Evolutionary conservation across 495 filamentous ascomycete species (phyloP), one percentile per base, ranked within the genome.

Genomic region (Hyaloscypha finlandica): DNA sequence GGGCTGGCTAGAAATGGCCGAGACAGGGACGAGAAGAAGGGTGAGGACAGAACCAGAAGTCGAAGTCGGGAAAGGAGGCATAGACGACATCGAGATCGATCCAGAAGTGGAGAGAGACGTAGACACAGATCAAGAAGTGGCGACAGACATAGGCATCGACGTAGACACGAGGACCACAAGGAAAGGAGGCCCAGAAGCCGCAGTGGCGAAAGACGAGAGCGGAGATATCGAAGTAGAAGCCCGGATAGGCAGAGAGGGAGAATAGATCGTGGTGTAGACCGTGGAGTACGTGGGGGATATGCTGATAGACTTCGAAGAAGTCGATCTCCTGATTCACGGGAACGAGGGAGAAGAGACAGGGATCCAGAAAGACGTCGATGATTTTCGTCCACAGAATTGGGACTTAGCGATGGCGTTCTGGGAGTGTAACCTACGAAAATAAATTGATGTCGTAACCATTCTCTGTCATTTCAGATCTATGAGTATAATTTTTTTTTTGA

Each of bases 61-160:
- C 54, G 71, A 19, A 73, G 71, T 45, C 32, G 71, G 12, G 73
- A 75, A 58, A 56, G 64, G 31, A 66, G 66, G 57, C 70, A 71
- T 33, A 68, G 70, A 64, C 67, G 65, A 37, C 65, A 66, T 42
- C 39, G 68, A 48, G 60, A 73, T 52, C 68, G 70, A 19, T 66
- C 65, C 3, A 42, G 68, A 32, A 73, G 68, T 69, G 45, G 45
- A n/a, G 71, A 69, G 25, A 61, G 70, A 33, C 45, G 64, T 31
- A 66, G 64, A 51, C 63, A 71, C 25, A 62, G 68, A 20, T 64
- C 64, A 20, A 59, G 61, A 51, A 66, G 70, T 51, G 58, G 59
- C 0, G 64, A 70, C 2, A 56, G 69, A 25, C 39, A 65, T n/a
- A 20, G 65, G 29, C 22, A 58, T 30, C 32, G 68, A 37, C 59